Evolutionary conservation across 495 filamentous ascomycete species (phyloP).

Genomic region (Neurospora sp.): DNA sequence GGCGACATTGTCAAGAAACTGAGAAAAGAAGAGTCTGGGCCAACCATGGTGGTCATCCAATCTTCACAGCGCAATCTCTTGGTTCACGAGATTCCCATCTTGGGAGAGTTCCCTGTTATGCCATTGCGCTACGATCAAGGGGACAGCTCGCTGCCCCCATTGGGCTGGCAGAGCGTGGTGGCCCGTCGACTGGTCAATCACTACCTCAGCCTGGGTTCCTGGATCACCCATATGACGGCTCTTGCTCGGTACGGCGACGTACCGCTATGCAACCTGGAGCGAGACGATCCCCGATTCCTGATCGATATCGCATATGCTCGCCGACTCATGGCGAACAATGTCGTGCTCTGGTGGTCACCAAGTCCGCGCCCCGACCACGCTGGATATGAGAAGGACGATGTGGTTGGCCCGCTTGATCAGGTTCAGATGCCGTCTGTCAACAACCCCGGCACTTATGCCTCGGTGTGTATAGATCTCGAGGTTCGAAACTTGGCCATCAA

Average conservation of each 20-base stretch:
- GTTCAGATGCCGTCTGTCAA: conserved; percentile 93
- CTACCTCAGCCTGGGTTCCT: conserved; percentile 81
- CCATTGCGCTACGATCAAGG: conserved; percentile 69
- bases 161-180: conserved; percentile 90
- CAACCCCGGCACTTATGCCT: conserved; percentile 82
- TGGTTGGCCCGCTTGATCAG: conserved; percentile 71
- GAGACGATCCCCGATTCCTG: conserved; percentile 83
- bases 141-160: conserved; percentile 76
- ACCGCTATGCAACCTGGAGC: conserved; percentile 89
- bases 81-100: conserved; percentile 71
- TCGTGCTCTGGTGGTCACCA: conserved; percentile 96
- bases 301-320: conserved; percentile 95
- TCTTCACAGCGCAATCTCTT: conserved; percentile 74
- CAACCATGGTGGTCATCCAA: conserved; percentile 78
- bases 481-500: conserved; percentile 95
- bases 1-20: conserved; percentile 79
- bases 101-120: conserved; percentile 78
- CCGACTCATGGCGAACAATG: conserved; percentile 79
- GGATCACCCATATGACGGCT: conserved; percentile 79
- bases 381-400: conserved; percentile 89
- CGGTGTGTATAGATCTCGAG: conserved; percentile 92
- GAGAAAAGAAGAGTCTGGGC: conserved; percentile 66
- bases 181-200: conserved; percentile 77
- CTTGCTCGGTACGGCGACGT: conserved; percentile 88
- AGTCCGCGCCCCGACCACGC: conserved; percentile 86